phyloP scores from a whole-genome alignment of 1,139 yeast genomes.

The Trichomonascaceae sp. region DNA sequence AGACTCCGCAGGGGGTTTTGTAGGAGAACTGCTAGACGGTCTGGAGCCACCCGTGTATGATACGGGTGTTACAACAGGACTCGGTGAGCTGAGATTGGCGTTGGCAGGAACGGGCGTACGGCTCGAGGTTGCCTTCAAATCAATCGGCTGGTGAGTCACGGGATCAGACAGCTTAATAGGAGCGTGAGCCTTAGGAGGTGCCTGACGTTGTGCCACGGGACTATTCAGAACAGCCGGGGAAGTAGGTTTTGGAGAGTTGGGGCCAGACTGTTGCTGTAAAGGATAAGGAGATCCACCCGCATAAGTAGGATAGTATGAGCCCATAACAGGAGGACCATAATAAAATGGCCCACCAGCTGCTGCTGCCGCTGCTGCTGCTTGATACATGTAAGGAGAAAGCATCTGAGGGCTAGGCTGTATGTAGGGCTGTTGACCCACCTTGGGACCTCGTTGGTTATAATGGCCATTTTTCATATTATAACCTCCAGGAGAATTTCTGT shows the following conservation, averaged over 20 bases:
- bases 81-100: slow-evolving; percentile 10
- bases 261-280: slow-evolving; percentile 3
- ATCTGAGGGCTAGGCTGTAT: slow-evolving; percentile 8
- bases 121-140: slow-evolving; percentile 13
- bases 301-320: slow-evolving; percentile 1
- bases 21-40: slow-evolving; percentile 7
- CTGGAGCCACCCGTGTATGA: slow-evolving; percentile 11
- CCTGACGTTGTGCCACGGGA: slow-evolving; percentile 9
- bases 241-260: slow-evolving; percentile 10
- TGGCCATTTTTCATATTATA: slow-evolving; percentile 3
- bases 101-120: slow-evolving; percentile 10
- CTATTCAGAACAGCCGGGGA: slow-evolving; percentile 10
- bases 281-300: slow-evolving; percentile 4
- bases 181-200: slow-evolving; percentile 19
- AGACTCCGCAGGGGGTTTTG: slow-evolving; percentile 5
- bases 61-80: slow-evolving; percentile 8
- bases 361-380: background rate
- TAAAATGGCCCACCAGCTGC: slow-evolving; percentile 2
- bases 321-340: slow-evolving; percentile 8
- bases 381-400: slow-evolving; percentile 6
- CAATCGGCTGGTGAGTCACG: slow-evolving; percentile 25
- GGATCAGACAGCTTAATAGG: slow-evolving; percentile 28
- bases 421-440: slow-evolving; percentile 6
- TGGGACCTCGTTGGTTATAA: slow-evolving; percentile 9
- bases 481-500: slow-evolving; percentile 4